Base-by-base conservation (phyloP, 768 basidiomycete species). In the Suillus variegatus region DNA sequence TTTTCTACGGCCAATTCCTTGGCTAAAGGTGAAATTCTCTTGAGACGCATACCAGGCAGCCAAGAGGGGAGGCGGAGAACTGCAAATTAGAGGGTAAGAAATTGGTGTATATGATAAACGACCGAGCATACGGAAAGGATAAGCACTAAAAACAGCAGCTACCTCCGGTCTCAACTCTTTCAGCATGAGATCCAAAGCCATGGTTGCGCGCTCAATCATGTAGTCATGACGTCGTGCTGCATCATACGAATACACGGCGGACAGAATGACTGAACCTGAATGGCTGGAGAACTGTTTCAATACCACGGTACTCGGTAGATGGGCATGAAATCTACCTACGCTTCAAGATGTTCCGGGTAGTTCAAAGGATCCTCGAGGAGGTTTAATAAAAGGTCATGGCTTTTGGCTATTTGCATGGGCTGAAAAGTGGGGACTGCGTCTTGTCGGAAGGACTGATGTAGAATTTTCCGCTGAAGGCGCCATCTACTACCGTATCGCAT, bases 391-490 rank as follows among this genome's bases (percentile, higher is more conserved):
- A 65, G 58, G 8, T 65, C 64, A 4, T 22, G 22, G 9, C 43
- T 51, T 36, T 49, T 60, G 5, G 51, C 22, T 28, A 38, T 14
- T 46, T 67, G 66, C 25, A 61, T 44, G n/a, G 51, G 58, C 10
- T 49, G 64, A 38, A 61, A 56, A 20, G n/a, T n/a, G 12, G 38
- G 22, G 18, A 65, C 51, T 35, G 41, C 66, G 36, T 67, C 64
- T 36, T 40, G n/a, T n/a, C 64, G 64, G 54, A 70, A 64, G 14
- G 62, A 38, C 35, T 70, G 67, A 22, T 64, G 64, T 20, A 70
- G n/a, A 25, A 68, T 47, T 35, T 54, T 65, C 35, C 70, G 70
- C 13, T 70, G 69, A 25, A 64, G 52, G 20, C 67, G 67, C 69
- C 69, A 71, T 14, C 38, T 41, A 16, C 62, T 56, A 43, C 67